Base-by-base conservation (phyloP, 2,329 filamentous ascomycete genomes). In the Clonostachys rhizophaga region DNA sequence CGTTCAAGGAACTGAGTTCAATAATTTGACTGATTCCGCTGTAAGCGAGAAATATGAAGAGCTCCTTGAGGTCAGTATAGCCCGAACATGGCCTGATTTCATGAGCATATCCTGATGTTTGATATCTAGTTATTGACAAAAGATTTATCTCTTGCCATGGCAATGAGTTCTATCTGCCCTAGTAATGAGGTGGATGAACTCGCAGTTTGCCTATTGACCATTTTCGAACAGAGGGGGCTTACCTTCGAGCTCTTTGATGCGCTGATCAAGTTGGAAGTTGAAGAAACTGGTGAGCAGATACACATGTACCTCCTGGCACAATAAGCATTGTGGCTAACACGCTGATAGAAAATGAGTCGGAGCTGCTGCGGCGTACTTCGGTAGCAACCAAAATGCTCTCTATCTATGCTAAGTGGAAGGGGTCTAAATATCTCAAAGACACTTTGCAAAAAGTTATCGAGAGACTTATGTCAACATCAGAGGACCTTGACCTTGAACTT, bases 321-420 rank as follows among this genome's bases (percentile, higher is more conserved):
- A 10, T 30, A 30, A 30, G 24, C 24, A 9, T 8, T 11, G 10
- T 39, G 14, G 7, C 36, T 39, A 39, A 39, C 36, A 39, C 11
- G 17, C 17, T 39, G 36, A n/a, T 35, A 75, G 84, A 87, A 58
- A 86, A 83, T 46, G 84, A 87, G 57, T 76, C 83, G 2, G 84
- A 87, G 55, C 71, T 87, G 18, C 64, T 87, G 11, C 75, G 84
- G n/a, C 72, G 83, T 44, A 84, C 84, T 34, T 86, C 82, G 53
- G 83, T 87, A 2, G 80, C 82, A n/a, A 87, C 84, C 2, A 87
- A 87, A 59, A 84, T 87, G 76, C 71, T 87, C 3, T 86, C 84
- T 1, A 74, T 86, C 8, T 87, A 86, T 55, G 83, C 83, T 6
- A 87, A 84, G 57, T 87, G 84, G 84, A 87, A 86, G 63, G 84